These are phyloP conservation scores for Strobilomyces echinocephalus DNA, from an alignment of 768 basidiomycete species.

Conservation along the genomic window DNA sequence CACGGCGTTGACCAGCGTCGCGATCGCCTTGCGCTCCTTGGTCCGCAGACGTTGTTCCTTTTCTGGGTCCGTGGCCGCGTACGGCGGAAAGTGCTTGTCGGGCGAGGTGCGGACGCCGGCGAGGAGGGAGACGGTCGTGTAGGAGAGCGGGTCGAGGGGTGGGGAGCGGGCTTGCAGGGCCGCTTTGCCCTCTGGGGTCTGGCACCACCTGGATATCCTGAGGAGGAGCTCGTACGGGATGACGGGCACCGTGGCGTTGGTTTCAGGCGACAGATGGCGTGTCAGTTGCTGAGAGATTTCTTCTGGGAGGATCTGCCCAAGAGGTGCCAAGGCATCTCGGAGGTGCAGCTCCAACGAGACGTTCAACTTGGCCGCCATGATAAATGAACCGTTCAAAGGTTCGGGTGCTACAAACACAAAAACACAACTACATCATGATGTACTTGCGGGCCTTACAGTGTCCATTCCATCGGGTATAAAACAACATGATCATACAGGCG, in stretches of 20 bases:
- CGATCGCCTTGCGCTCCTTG: slow-evolving; percentile 62
- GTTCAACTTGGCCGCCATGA: slow-evolving; percentile 34
- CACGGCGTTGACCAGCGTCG: slow-evolving; percentile 64
- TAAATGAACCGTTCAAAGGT: not conserved
- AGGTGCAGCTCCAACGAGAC: slow-evolving; percentile 71
- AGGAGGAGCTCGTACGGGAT: slow-evolving; percentile 61
- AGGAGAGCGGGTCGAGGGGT: slow-evolving; percentile 48
- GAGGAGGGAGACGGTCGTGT: slow-evolving; percentile 69
- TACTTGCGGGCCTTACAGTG: too few relatives aligned
- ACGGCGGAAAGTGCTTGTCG: slow-evolving; percentile 59
- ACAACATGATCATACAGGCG: too few relatives aligned
- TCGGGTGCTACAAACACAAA: too few relatives aligned
- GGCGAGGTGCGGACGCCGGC: slow-evolving; percentile 79
- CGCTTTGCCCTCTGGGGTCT: slow-evolving; percentile 42
- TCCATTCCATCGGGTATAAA: too few relatives aligned
- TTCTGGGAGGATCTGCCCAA: slow-evolving; percentile 43
- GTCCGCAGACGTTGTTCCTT: slow-evolving; percentile 41
- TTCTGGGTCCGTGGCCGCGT: slow-evolving; percentile 43
- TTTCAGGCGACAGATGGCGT: slow-evolving; percentile 30
- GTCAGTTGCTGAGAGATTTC: slow-evolving; percentile 40
- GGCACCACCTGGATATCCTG: slow-evolving; percentile 64
- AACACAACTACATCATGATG: too few relatives aligned
- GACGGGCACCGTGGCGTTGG: slow-evolving; percentile 24
- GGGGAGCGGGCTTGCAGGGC: slow-evolving; percentile 38
- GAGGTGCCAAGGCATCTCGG: slow-evolving; percentile 40